These are phyloP conservation scores for Podaxis sp. DNA, from an alignment of 768 basidiomycete genomes.

Conservation along the genomic window DNA sequence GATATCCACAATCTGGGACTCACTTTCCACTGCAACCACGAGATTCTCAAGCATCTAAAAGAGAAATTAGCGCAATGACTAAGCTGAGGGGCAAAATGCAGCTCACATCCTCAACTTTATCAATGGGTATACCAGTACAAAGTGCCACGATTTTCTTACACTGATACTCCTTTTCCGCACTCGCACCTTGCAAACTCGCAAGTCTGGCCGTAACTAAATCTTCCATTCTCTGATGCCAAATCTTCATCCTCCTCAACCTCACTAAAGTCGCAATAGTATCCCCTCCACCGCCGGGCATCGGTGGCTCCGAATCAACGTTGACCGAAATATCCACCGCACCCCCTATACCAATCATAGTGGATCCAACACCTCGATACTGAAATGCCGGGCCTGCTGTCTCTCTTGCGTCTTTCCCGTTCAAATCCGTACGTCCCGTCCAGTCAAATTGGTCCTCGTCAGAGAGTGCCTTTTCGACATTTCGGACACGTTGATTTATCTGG, in stretches of 20 bases:
- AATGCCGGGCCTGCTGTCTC: slow-evolving; percentile 58
- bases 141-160: slow-evolving; percentile 89
- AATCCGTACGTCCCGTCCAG: slow-evolving; percentile 75
- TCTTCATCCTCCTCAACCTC: slow-evolving; percentile 66
- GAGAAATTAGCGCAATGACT: slow-evolving; percentile 14
- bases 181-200: slow-evolving; percentile 67
- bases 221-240: slow-evolving; percentile 83
- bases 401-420: slow-evolving; percentile 34
- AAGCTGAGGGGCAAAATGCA: slow-evolving; percentile 5
- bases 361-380: slow-evolving; percentile 60
- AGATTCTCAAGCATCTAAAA: slow-evolving; percentile 78
- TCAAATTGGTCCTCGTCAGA: slow-evolving; percentile 79
- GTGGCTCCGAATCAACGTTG: slow-evolving; percentile 69
- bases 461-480: slow-evolving; percentile 80
- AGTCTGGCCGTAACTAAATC: slow-evolving; percentile 68
- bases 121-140: slow-evolving; percentile 81
- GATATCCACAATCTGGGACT: slow-evolving; percentile 76
- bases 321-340: slow-evolving; percentile 61
- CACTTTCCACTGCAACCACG: slow-evolving; percentile 84
- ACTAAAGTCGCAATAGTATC: slow-evolving; percentile 62
- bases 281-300: slow-evolving; percentile 44
- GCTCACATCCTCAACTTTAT: slow-evolving; percentile 88
- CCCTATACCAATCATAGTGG: slow-evolving; percentile 61
- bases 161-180: slow-evolving; percentile 86
- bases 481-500: slow-evolving; percentile 71